Conservation (phyloP, 169 alveolate genomes). For the Plasmodium gaboni region DNA sequence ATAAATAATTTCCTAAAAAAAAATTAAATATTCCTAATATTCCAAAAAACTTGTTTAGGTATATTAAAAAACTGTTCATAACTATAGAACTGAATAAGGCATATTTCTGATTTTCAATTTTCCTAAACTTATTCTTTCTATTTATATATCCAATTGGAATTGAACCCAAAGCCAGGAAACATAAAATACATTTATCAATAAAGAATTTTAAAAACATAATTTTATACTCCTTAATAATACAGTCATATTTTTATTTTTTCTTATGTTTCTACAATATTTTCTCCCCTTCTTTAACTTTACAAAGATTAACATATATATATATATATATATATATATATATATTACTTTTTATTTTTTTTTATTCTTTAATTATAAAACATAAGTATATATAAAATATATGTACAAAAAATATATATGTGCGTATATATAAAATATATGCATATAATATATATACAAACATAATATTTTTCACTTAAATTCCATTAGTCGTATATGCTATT, state of each 20-base stretch:
- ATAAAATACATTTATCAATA: conserved; percentile 75
- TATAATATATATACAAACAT: no score
- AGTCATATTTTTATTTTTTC: conserved; percentile 67
- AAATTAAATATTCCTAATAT: conserved; percentile 74
- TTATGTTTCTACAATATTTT: background rate
- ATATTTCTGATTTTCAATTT: conserved; percentile 69
- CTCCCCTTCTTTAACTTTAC: background rate
- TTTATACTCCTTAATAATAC: conserved; percentile 22
- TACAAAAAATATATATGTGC: no score
- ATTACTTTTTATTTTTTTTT: no score
- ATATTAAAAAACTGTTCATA: conserved; percentile 68
- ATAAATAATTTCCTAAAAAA: conserved; percentile 78
- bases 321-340: background rate
- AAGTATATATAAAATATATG: no score
- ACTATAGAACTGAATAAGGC: conserved; percentile 49
- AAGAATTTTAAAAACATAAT: conserved; percentile 73
- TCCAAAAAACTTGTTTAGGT: conserved; percentile 55
- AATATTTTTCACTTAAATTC: no score
- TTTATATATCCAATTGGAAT: conserved; percentile 78
- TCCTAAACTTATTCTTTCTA: conserved; percentile 71
- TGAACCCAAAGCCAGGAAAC: conserved; percentile 73
- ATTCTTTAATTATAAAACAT: no score
- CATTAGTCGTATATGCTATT: no score
- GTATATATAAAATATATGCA: no score
- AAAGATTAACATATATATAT: background rate